Evolutionary conservation across 192 early-diverging fungal species (phyloP).

Genomic region (Umbelopsis ramanniana): DNA sequence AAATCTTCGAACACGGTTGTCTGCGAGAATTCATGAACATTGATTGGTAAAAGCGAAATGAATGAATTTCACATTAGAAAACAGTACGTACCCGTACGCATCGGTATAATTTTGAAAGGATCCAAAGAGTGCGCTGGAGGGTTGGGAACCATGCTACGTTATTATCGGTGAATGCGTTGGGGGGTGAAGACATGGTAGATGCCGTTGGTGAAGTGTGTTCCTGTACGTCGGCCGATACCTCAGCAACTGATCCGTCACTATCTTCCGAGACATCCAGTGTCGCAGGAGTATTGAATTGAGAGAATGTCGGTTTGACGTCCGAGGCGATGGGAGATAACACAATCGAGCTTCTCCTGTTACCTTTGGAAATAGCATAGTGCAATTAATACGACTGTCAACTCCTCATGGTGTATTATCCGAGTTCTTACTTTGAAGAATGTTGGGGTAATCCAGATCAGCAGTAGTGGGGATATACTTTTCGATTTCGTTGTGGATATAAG

Average conservation of each 20-base stretch:
- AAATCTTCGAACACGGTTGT: slow-evolving; percentile 82
- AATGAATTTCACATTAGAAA: not conserved
- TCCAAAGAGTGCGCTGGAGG: slow-evolving; percentile 77
- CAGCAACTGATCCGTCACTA: slow-evolving; percentile 9
- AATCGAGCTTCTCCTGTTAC: slow-evolving; percentile 25
- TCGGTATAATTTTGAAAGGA: slow-evolving; percentile 80
- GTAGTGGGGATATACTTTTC: slow-evolving; percentile 74
- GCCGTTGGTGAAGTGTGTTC: not conserved
- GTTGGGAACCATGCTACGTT: slow-evolving; percentile 78
- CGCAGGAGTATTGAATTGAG: not conserved
- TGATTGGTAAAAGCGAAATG: not conserved
- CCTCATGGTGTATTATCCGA: not conserved
- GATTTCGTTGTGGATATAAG: slow-evolving; percentile 79
- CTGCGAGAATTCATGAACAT: slow-evolving; percentile 34
- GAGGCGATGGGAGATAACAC: slow-evolving; percentile 35
- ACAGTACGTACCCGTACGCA: slow-evolving; percentile 64
- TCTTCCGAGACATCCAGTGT: slow-evolving; percentile 11
- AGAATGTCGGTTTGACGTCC: slow-evolving; percentile 19
- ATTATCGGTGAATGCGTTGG: not conserved
- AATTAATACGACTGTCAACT: not conserved
- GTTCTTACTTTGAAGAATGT: not conserved
- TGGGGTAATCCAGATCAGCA: slow-evolving; percentile 63
- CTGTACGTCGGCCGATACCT: not conserved
- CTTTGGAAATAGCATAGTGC: not conserved
- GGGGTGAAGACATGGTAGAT: slow-evolving; percentile 13